Evolutionary conservation across 2,329 filamentous ascomycete genomes (phyloP).

Genomic region (Trichoderma sp.): DNA sequence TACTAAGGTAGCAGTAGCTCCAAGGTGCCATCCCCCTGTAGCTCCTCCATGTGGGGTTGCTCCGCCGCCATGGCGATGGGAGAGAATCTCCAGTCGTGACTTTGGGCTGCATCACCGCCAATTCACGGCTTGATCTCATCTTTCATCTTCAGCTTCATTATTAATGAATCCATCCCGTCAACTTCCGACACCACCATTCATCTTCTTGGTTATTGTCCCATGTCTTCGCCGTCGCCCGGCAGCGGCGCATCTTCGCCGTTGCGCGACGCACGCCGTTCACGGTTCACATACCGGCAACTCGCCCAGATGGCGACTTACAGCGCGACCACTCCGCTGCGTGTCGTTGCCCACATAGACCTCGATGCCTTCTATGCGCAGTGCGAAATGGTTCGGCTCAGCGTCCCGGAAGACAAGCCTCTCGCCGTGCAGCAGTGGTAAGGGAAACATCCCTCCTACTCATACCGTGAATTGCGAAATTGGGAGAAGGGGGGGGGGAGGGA

Average conservation of each 20-base stretch:
- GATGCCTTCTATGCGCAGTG: constrained; percentile 98
- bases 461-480: not conserved
- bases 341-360: constrained; percentile 88
- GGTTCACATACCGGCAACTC: constrained; percentile 82
- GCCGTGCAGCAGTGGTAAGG: constrained; percentile 86
- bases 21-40: not conserved
- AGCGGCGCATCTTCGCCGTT: constrained; percentile 29
- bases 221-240: constrained; percentile 27
- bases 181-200: not conserved
- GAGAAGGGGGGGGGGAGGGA: no score
- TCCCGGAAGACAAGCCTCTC: constrained; percentile 72
- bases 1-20: not conserved
- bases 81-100: not conserved
- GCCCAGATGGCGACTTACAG: constrained; percentile 69
- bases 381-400: constrained; percentile 81
- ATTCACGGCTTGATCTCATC: not conserved
- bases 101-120: not conserved
- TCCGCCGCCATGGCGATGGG: not conserved
- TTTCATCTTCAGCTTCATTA: not conserved
- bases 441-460: constrained; percentile 20
- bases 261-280: constrained; percentile 49
- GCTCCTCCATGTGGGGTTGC: constrained; percentile 1
- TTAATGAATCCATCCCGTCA: not conserved
- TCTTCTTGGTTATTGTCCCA: constrained; percentile 10
- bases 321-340: constrained; percentile 72